Percentiles rank a stretch among this genome's conserved stretches.
These are phyloP conservation scores for Cyclostephanos invisitatus DNA, from an alignment of 108 stramenopile species.

Conservation along the genomic window DNA sequence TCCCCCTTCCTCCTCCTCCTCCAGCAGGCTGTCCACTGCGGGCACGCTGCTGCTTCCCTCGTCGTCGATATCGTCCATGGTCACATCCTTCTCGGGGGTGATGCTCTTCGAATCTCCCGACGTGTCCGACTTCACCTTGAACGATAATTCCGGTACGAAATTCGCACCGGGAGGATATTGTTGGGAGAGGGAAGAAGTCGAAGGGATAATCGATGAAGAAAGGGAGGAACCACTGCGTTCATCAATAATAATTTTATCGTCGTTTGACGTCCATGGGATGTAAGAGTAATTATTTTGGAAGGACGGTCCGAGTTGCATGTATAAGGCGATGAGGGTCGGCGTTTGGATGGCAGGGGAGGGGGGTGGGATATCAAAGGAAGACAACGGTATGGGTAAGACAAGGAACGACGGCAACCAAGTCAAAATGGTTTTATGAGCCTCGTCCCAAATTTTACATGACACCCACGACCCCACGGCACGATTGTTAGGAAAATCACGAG, in stretches of 20 bases:
- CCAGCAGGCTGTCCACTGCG: not conserved
- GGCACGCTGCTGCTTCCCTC: not conserved
- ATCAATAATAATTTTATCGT: not conserved
- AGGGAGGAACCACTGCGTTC: not conserved
- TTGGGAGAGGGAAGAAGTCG: constrained; percentile 3
- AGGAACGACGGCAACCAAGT: not conserved
- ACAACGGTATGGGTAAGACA: not conserved
- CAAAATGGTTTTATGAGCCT: not conserved
- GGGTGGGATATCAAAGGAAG: not conserved
- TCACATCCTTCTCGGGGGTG: constrained; percentile 28
- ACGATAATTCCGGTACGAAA: not conserved
- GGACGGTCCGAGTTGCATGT: not conserved
- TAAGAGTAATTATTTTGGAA: not conserved
- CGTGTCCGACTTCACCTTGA: not conserved
- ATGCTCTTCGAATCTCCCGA: constrained; percentile 20
- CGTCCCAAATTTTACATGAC: not conserved
- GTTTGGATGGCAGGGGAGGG: not conserved
- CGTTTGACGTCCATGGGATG: not conserved
- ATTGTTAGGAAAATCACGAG: constrained; percentile 23
- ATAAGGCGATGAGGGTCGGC: not conserved
- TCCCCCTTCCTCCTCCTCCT: constrained; percentile 5
- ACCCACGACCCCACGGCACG: not conserved
- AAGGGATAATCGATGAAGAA: not conserved
- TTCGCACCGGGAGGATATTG: not conserved
- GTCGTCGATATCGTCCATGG: constrained; percentile 10